These are phyloP conservation scores for Colletotrichum spinosum DNA, from an alignment of 2,329 filamentous ascomycete species.

Conservation along the genomic window DNA sequence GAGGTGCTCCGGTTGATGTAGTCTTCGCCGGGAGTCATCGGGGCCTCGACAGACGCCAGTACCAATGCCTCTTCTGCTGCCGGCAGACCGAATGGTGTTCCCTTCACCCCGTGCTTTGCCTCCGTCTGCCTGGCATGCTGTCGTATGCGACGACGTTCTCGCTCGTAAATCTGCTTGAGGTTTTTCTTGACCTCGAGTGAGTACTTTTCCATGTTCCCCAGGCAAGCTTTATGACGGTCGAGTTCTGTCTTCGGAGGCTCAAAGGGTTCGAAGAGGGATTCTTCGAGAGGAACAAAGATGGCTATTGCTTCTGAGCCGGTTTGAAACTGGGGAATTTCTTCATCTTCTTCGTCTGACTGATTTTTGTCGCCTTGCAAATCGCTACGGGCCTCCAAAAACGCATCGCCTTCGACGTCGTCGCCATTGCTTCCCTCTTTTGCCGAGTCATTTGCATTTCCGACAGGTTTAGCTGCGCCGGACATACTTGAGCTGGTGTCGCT, in stretches of 20 bases:
- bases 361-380: neutral
- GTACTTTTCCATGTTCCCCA: conserved; percentile 47
- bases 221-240: conserved; percentile 44
- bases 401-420: neutral
- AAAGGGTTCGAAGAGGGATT: conserved; percentile 45
- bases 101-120: conserved; percentile 1
- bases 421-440: neutral
- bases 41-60: conserved; percentile 14
- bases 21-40: conserved; percentile 17
- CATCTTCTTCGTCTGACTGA: conserved; percentile 17
- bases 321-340: conserved; percentile 42
- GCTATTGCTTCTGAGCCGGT: conserved; percentile 32
- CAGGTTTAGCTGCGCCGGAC: too few relatives aligned
- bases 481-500: too few relatives aligned
- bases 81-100: conserved; percentile 12
- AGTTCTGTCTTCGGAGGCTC: conserved; percentile 42
- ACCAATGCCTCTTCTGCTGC: conserved; percentile 16
- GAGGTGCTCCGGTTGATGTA: conserved; percentile 19
- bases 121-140: conserved; percentile 38
- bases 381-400: neutral
- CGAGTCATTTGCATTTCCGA: too few relatives aligned
- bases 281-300: conserved; percentile 49
- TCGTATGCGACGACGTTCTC: conserved; percentile 47
- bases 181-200: conserved; percentile 45
- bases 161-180: conserved; percentile 47